These are phyloP conservation scores for Penicillium sp. DNA, from an alignment of 2,329 filamentous ascomycete genomes.

Conservation along the genomic window DNA sequence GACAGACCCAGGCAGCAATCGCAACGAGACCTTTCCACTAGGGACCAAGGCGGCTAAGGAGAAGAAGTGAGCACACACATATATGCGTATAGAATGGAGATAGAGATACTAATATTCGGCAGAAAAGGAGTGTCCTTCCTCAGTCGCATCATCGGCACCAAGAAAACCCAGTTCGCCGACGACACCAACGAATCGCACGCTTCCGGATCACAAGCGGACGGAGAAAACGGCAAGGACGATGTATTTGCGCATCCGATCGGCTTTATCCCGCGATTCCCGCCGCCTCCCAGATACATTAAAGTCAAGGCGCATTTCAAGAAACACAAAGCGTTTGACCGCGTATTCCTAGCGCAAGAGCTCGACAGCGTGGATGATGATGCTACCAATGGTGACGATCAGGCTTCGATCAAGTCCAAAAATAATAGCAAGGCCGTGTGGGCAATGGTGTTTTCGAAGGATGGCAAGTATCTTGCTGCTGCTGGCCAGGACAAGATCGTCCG, in stretches of 20 bases:
- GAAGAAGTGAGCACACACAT: conserved; percentile 53
- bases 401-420: conserved; percentile 16
- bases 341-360: conserved; percentile 93
- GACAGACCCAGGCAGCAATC: conserved; percentile 27
- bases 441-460: conserved; percentile 87
- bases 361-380: conserved; percentile 50
- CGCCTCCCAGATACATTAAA: conserved; percentile 86
- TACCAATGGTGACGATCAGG: conserved; percentile 26
- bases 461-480: conserved; percentile 84
- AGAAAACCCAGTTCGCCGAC: conserved; percentile 57
- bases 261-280: conserved; percentile 81
- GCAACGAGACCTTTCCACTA: conserved; percentile 26
- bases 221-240: conserved; percentile 59
- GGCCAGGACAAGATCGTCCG: conserved; percentile 82
- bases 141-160: conserved; percentile 72
- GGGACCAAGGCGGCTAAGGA: conserved; percentile 48
- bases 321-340: conserved; percentile 72
- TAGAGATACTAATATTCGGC: conserved; percentile 8
- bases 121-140: conserved; percentile 90
- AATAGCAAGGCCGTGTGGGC: conserved; percentile 75
- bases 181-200: conserved; percentile 51
- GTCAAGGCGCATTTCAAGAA: conserved; percentile 79
- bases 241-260: conserved; percentile 77
- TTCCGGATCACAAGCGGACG: conserved; percentile 66
- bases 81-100: conserved; percentile 7